Conservation (phyloP, 768 basidiomycete genomes). For the Podaxis sp. region DNA sequence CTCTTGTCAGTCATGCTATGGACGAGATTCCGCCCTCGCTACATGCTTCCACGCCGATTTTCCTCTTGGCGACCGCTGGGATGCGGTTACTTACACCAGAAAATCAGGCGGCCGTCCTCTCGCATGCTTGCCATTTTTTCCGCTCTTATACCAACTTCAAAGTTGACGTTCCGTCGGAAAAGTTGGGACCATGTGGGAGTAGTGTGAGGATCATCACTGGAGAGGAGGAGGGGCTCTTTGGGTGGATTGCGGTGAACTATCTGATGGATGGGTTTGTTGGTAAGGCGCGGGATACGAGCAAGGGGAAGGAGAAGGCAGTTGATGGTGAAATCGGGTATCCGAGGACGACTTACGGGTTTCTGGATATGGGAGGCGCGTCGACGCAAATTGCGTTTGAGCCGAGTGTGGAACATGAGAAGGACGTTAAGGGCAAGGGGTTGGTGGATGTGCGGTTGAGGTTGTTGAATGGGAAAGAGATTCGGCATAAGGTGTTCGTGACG, state of each 20-base stretch:
- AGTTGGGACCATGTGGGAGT: constrained; percentile 80
- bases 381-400: constrained; percentile 99
- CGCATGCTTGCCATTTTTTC: constrained; percentile 74
- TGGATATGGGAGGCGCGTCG: constrained; percentile 99
- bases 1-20: constrained; percentile 79
- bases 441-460: constrained; percentile 79
- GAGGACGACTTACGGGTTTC: constrained; percentile 89
- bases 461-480: constrained; percentile 80
- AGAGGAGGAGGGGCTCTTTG: constrained; percentile 97
- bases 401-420: constrained; percentile 46
- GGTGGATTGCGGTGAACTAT: constrained; percentile 99
- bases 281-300: not conserved
- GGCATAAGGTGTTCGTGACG: constrained; percentile 93
- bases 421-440: constrained; percentile 60
- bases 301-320: constrained; percentile 19
- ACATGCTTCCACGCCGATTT: constrained; percentile 81
- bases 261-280: constrained; percentile 92
- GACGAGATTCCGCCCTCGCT: constrained; percentile 83
- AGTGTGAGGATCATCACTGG: constrained; percentile 94
- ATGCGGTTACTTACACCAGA: constrained; percentile 81
- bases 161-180: constrained; percentile 56
- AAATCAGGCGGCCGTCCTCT: constrained; percentile 70
- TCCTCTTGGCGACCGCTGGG: constrained; percentile 93
- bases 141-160: constrained; percentile 72
- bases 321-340: constrained; percentile 26